Evolutionary conservation across 1,284 basidiomycete genomes (phyloP), one percentile per base, ranked within the genome.

Genomic region (Peniophora sp.): DNA sequence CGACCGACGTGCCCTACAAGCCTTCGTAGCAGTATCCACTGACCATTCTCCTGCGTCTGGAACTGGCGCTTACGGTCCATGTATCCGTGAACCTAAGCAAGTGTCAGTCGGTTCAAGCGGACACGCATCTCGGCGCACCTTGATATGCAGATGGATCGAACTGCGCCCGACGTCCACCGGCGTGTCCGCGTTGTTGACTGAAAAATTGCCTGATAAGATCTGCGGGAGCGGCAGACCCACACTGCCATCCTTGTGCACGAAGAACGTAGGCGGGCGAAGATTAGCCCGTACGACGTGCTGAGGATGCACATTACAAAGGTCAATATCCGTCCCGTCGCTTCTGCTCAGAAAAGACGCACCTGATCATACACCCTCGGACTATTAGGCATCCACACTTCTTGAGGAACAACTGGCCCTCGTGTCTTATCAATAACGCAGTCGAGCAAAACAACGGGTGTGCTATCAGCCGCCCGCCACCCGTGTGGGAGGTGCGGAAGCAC

Each of bases 101-200:
- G 44, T 5, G 24, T 45, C 44, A 22, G 41, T 19, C n/a, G n/a
- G 12, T 16, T 16, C 10, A 11, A 25, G 44, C 27, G 27, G 27
- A 12, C 27, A 32, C 27, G 27, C 27, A 12, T 5, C 27, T 32
- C 12, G 17, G 44, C 44, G 14, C 19, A 45, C 44, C 44, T 45
- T 45, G 44, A 45, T 45, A 20, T 23, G 44, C 44, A 45, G 23
- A 45, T 45, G 44, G 17, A 45, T 45, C 44, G 44, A 45, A 45
- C 44, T 45, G 20, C 44, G 19, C 6, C 44, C 44, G 23, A 45
- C 44, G 22, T 45, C 23, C 9, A 45, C 22, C 9, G 19, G 20
- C 9, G 19, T 25, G 44, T 14, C n/a, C 20, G 44, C 12, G n/a
- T 14, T 25, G 44, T 24, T 5, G 9, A 45, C 23, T 20, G 44